Evolutionary conservation across 305 asterid genomes (phyloP), one percentile per base, ranked within the genome.

Genomic region (Plantago coronopus): DNA sequence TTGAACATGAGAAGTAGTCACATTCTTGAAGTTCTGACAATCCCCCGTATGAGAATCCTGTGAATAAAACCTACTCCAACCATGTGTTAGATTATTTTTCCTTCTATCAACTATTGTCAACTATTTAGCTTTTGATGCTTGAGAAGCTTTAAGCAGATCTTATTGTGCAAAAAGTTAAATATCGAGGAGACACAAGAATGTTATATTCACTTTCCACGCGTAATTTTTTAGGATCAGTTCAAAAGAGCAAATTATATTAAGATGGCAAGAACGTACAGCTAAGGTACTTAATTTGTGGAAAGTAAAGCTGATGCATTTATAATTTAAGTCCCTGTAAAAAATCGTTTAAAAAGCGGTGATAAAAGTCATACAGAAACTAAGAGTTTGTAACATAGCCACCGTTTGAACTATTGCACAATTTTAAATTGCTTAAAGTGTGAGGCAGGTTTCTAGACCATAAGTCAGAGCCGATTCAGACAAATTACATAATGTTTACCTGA

Each of bases 21-120:
- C 59, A 16, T 74, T 91, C 98, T 54, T 94, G 84, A 72, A 91
- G 95, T 80, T 91, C 96, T 62, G 98, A 91, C 73, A 86, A 77
- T 57, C 98, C 98, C 63, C 96, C 96, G 53, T 80, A 91, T 2
- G 98, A 78, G 72, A 82, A 91, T 65, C 98, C 98, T 68, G 96
- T 88, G 88, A 91, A 91, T 49, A 86, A 75, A 82, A 91, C 91
- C 98, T 91, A 75, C 71, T 77, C 63, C 72, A 81, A 83, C 70
- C 75, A 69, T 56, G 51, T 55, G 89, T 81, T 69, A n/a, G 78
- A 73, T 80, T 57, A 44, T 63, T 63, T 64, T 74, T 54, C 45
- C 43, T 65, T 61, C 59, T 54, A 74, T 55, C 67, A 76, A 69
- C 65, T 62, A 40, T 69, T 17, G 37, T 56, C 21, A 17, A 25